Evolutionary conservation across 306 rosid genomes (phyloP), one percentile per base, ranked within the genome.

Genomic region (Cajanus cajan): DNA sequence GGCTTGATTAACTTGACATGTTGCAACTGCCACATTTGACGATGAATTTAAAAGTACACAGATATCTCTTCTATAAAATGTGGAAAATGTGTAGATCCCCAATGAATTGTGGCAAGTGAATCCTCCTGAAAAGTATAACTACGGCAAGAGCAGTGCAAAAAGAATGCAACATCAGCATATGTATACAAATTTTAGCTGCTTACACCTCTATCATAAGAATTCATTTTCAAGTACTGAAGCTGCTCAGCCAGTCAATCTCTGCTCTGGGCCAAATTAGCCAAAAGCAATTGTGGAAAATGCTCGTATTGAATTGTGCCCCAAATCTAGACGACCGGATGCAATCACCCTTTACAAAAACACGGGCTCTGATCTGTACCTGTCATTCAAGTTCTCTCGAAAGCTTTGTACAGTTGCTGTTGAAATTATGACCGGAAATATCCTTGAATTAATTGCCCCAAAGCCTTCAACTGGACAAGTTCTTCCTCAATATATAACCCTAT

Each of bases 271-370:
- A 73, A 73, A 62, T 40, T 43, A 34, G 66, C 67, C 70, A 28
- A 58, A 61, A 52, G 64, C 77, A 28, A 79, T 21, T 74, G 61
- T 37, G 47, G 47, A 51, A 82, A 48, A 64, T 48, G 36, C 57
- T 22, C 15, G 66, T 57, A 22, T 18, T 66, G 54, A 45, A 62
- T 19, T 74, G 73, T 57, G 78, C 76, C 47, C 50, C 59, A 21
- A 67, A 59, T 41, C 72, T 50, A 67, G 75, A 68, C 10, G 43
- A 87, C 33, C 40, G 82, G 78, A 80, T 51, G 68, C 39, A 43
- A 57, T 66, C 82, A 66, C 86, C 78, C 61, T 66, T 82, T 55
- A 21, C 75, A 68, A 84, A 77, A 78, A 66, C 15, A 84, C 52
- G 83, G 84, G 83, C 76, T 34, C 55, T 74, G 78, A 73, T 50